phyloP scores from a whole-genome alignment of 768 basidiomycete genomes.

The Trametes sanguinea region DNA sequence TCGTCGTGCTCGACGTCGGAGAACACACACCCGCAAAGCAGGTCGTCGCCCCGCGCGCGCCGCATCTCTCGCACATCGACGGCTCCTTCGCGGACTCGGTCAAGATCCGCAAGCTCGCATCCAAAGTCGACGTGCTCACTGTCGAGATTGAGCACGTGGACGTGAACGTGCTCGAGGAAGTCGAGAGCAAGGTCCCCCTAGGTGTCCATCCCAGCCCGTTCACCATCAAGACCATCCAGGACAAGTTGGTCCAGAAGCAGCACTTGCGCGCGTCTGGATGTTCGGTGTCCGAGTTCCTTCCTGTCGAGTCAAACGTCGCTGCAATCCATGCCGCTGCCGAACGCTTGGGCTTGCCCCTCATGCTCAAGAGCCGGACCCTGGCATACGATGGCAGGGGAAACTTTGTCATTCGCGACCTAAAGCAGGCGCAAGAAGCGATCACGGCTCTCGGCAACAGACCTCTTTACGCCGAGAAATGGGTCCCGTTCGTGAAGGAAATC shows the following conservation, averaged over 20 bases:
- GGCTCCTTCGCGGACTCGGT: conserved; percentile 83
- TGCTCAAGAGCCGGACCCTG: conserved; percentile 94
- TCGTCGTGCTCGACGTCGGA: conserved; percentile 85
- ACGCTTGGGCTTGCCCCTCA: conserved; percentile 79
- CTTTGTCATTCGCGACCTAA: conserved; percentile 62
- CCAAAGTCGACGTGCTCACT: conserved; percentile 83
- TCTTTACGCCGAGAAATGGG: conserved; percentile 94
- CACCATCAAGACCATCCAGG: conserved; percentile 85
- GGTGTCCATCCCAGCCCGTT: conserved; percentile 71
- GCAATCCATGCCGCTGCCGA: conserved; percentile 54
- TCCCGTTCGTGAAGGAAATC: conserved; percentile 84
- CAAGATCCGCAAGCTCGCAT: conserved; percentile 79
- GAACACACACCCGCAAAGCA: conserved; percentile 88
- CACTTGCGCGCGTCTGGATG: conserved; percentile 53
- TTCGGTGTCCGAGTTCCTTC: conserved; percentile 60
- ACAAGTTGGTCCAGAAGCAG: conserved; percentile 66
- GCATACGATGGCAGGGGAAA: conserved; percentile 98
- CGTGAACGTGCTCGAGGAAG: conserved; percentile 66
- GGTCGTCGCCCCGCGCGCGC: conserved; percentile 57
- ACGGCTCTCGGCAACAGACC: conserved; percentile 67
- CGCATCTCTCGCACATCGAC: conserved; percentile 67
- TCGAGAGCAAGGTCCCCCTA: conserved; percentile 42
- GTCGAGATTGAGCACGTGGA: conserved; percentile 98
- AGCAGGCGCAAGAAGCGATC: conserved; percentile 52
- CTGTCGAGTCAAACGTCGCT: conserved; percentile 55